Conservation (phyloP, 352 stramenopile genomes). For the Phytophthora sansomeana region DNA sequence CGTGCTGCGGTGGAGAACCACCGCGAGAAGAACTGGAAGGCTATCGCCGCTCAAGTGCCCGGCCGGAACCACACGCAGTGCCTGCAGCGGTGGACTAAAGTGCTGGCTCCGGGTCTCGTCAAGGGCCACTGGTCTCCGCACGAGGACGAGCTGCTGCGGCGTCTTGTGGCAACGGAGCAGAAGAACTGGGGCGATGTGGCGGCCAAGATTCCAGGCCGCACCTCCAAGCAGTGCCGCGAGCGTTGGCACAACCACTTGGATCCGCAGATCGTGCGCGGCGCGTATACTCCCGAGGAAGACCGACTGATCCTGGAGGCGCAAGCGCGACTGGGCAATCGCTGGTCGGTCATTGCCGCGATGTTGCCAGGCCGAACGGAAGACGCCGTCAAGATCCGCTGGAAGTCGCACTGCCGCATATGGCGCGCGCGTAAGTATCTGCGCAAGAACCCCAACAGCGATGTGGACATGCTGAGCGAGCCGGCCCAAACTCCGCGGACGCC, state of each 20-base stretch:
- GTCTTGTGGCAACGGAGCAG: constrained; percentile 82
- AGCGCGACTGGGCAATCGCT: constrained; percentile 86
- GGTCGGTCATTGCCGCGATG: constrained; percentile 91
- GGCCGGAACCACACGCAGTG: constrained; percentile 93
- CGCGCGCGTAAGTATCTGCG: constrained; percentile 84
- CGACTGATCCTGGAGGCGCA: constrained; percentile 89
- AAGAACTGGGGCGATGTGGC: constrained; percentile 92
- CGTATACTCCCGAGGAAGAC: constrained; percentile 91
- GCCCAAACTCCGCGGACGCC: constrained; percentile 40
- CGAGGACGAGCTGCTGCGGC: constrained; percentile 84
- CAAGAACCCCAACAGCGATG: constrained; percentile 56
- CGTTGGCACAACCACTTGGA: constrained; percentile 93
- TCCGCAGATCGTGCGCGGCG: constrained; percentile 87
- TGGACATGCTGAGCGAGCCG: constrained; percentile 43
- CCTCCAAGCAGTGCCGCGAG: constrained; percentile 92
- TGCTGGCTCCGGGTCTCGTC: constrained; percentile 86
- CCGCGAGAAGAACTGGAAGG: constrained; percentile 93
- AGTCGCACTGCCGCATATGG: constrained; percentile 88
- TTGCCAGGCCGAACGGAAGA: constrained; percentile 90
- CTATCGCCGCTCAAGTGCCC: constrained; percentile 88
- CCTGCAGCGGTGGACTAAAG: constrained; percentile 93
- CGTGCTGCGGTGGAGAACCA: constrained; percentile 86
- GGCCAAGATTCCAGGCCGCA: constrained; percentile 85
- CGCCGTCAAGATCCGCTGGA: constrained; percentile 94
- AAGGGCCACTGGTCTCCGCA: constrained; percentile 93